Conservation (phyloP, 2,329 filamentous ascomycete genomes). For the Zopfia rhizophila region DNA sequence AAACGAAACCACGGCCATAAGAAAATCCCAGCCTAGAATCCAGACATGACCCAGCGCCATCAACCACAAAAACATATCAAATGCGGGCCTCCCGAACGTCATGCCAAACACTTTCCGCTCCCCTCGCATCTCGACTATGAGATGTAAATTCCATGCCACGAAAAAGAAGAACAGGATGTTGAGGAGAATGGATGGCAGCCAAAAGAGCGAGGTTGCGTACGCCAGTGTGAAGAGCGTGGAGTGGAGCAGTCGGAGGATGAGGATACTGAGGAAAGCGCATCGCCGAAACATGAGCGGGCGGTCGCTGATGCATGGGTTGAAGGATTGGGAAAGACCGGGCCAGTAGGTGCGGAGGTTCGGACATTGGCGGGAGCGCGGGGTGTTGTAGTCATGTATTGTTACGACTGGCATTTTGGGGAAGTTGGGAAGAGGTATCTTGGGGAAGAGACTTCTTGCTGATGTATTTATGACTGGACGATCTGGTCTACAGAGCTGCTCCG, state of each 20-base stretch:
- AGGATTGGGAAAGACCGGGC: slow-evolving; percentile 16
- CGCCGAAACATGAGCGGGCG: slow-evolving; percentile 16
- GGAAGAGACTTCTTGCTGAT: background rate
- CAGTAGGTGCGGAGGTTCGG: slow-evolving; percentile 23
- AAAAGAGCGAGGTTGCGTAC: background rate
- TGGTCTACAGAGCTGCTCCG: too few species aligned
- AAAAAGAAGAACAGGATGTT: slow-evolving; percentile 20
- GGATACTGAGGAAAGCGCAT: slow-evolving; percentile 20
- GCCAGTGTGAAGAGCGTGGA: slow-evolving; percentile 6
- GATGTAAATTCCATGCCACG: slow-evolving; percentile 27
- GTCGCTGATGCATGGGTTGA: slow-evolving; percentile 18
- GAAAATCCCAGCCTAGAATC: slow-evolving; percentile 10
- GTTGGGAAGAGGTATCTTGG: background rate
- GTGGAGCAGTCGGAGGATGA: slow-evolving; percentile 15
- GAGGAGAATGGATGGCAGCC: slow-evolving; percentile 9
- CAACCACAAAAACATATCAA: slow-evolving; percentile 23
- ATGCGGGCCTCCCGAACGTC: slow-evolving; percentile 8
- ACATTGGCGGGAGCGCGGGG: slow-evolving; percentile 16
- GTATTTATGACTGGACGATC: too few species aligned
- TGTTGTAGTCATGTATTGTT: slow-evolving; percentile 21
- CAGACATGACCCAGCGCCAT: slow-evolving; percentile 15
- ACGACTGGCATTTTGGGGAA: slow-evolving; percentile 22
- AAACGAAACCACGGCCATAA: slow-evolving; percentile 1
- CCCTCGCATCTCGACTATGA: slow-evolving; percentile 23
- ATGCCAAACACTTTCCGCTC: slow-evolving; percentile 13